phyloP scores from a whole-genome alignment of 345 rosid genomes.

The Iberis pinnata region DNA sequence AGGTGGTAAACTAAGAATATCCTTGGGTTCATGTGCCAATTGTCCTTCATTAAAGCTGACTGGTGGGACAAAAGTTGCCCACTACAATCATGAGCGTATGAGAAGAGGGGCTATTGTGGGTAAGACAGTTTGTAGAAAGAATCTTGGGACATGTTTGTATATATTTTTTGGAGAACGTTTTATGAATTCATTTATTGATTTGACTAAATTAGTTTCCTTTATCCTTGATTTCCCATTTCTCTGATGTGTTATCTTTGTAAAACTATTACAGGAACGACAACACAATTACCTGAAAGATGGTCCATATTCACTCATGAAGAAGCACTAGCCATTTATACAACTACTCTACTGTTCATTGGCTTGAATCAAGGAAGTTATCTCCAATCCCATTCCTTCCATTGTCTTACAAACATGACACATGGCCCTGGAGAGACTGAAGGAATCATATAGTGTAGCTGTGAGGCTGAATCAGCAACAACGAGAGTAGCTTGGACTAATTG shows the following conservation, averaged over 20 bases:
- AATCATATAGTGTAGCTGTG: slow-evolving; percentile 98
- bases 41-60: slow-evolving; percentile 97
- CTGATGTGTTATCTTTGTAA: slow-evolving; percentile 13
- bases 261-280: slow-evolving; percentile 69
- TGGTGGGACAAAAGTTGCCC: slow-evolving; percentile 99
- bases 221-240: slow-evolving; percentile 2
- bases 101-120: slow-evolving; percentile 99
- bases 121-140: slow-evolving; percentile 96
- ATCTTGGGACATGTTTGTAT: slow-evolving; percentile 61
- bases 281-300: slow-evolving; percentile 99
- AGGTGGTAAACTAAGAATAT: slow-evolving; percentile 99
- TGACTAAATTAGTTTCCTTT: background rate
- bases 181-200: background rate
- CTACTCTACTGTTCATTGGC: slow-evolving; percentile 99
- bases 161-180: too few species aligned
- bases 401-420: slow-evolving; percentile 98
- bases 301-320: slow-evolving; percentile 97
- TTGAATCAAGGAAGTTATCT: slow-evolving; percentile 94
- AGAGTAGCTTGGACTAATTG: slow-evolving; percentile 97
- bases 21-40: slow-evolving; percentile 98
- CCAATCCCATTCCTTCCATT: slow-evolving; percentile 98
- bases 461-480: slow-evolving; percentile 95
- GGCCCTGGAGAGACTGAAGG: slow-evolving; percentile 96
- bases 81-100: slow-evolving; percentile 96
- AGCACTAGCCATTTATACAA: slow-evolving; percentile 95